Conservation (phyloP, 495 filamentous ascomycete species). For the Annulohypoxylon moriforme region DNA sequence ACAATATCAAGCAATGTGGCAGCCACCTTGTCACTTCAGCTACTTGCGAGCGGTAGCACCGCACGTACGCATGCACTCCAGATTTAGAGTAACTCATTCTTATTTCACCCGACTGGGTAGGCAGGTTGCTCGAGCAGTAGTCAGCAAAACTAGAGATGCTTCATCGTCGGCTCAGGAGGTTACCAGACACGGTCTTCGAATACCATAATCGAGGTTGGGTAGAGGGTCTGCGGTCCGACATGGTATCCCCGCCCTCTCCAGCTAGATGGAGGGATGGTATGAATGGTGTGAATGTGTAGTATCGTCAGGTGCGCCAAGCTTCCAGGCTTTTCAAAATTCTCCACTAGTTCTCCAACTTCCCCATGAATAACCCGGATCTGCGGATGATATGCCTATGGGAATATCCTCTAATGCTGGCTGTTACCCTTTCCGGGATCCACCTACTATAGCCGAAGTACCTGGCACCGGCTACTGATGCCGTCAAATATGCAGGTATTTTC, state of each 20-base stretch:
- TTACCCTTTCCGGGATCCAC: constrained; percentile 26
- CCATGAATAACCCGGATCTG: constrained; percentile 59
- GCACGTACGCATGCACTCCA: constrained; percentile 37
- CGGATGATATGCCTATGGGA: constrained; percentile 51
- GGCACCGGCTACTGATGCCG: constrained; percentile 82
- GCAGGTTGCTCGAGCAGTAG: constrained; percentile 22
- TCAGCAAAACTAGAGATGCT: constrained; percentile 26
- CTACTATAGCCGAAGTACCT: constrained; percentile 68
- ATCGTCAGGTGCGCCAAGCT: constrained; percentile 49
- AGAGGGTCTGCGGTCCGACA: constrained; percentile 51
- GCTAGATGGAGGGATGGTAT: constrained; percentile 39
- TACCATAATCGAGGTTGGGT: constrained; percentile 36
- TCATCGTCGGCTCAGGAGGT: constrained; percentile 19
- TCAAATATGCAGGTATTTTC: constrained; percentile 96
- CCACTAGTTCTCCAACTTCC: constrained; percentile 46
- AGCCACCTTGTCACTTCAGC: constrained; percentile 33
- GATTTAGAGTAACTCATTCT: constrained; percentile 37
- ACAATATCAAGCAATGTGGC: constrained; percentile 44
- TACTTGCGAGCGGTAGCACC: constrained; percentile 15
- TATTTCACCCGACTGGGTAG: constrained; percentile 42
- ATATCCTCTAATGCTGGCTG: constrained; percentile 37
- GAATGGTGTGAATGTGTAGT: constrained; percentile 47
- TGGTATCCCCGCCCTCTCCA: constrained; percentile 36
- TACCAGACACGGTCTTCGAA: constrained; percentile 30
- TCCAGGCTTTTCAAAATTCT: constrained; percentile 41